These are phyloP conservation scores for Naematelia aurantialba DNA, from an alignment of 768 basidiomycete species.

Conservation along the genomic window DNA sequence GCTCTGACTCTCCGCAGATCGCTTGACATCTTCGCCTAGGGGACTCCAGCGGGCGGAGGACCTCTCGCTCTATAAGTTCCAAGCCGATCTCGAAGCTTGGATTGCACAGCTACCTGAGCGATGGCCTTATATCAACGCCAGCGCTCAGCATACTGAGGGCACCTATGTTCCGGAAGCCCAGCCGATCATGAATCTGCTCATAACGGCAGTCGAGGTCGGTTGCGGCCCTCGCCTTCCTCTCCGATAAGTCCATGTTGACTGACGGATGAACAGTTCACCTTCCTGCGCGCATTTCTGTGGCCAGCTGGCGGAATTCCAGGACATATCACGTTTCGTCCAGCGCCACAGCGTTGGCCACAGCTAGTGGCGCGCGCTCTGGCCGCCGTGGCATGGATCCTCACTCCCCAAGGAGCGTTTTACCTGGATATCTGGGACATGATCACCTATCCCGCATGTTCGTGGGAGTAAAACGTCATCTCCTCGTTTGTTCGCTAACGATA, in stretches of 20 bases:
- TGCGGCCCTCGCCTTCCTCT: neutral
- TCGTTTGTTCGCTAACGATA: neutral
- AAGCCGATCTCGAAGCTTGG: constrained; percentile 24
- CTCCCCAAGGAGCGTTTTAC: constrained; percentile 18
- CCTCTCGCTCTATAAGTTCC: constrained; percentile 13
- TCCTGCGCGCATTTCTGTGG: constrained; percentile 22
- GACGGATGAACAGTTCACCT: constrained; percentile 19
- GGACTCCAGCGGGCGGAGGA: constrained; percentile 20
- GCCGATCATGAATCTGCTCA: constrained; percentile 18
- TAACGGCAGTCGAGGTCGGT: constrained; percentile 17
- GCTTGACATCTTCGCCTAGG: constrained; percentile 6
- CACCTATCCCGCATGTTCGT: constrained; percentile 22
- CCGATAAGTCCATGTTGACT: neutral
- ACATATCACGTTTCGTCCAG: constrained; percentile 21
- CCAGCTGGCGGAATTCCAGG: constrained; percentile 13
- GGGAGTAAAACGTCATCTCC: neutral
- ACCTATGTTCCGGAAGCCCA: constrained; percentile 15
- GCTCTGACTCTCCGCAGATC: too few species aligned
- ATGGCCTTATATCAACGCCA: constrained; percentile 18
- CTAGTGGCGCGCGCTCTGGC: constrained; percentile 14
- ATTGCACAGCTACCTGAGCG: constrained; percentile 11
- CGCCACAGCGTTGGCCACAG: constrained; percentile 9
- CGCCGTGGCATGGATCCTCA: constrained; percentile 18
- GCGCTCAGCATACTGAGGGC: neutral
- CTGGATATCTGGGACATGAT: constrained; percentile 22